Conservation (phyloP, 2,329 filamentous ascomycete species). For the Scortechinia acanthostroma region DNA sequence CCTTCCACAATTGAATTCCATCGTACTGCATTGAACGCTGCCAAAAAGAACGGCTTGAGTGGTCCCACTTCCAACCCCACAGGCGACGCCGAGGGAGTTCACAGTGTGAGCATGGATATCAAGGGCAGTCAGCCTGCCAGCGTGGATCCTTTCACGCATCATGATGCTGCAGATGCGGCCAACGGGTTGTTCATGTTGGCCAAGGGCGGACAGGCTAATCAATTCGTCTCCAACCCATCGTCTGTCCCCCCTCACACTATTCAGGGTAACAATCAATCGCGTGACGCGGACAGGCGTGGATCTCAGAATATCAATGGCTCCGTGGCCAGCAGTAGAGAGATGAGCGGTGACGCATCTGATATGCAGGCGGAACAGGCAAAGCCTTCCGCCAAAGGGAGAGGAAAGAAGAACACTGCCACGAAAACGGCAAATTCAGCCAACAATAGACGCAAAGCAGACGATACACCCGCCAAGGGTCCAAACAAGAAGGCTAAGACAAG, state of each 20-base stretch:
- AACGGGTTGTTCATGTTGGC: constrained; percentile 91
- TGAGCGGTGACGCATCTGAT: constrained; percentile 66
- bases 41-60: constrained; percentile 36
- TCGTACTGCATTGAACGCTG: constrained; percentile 76
- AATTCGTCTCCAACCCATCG: constrained; percentile 38
- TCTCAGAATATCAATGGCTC: constrained; percentile 29
- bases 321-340: constrained; percentile 55
- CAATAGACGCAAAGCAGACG: constrained; percentile 74
- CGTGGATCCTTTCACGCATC: constrained; percentile 49
- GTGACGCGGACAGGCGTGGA: constrained; percentile 35
- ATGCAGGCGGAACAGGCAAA: constrained; percentile 59
- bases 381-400: constrained; percentile 57
- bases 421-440: constrained; percentile 34
- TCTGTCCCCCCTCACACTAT: constrained; percentile 16
- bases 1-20: constrained; percentile 91
- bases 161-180: constrained; percentile 89
- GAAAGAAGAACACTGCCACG: constrained; percentile 47
- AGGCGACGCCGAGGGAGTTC: neutral
- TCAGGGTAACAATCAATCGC: constrained; percentile 28
- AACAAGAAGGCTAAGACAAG: constrained; percentile 67
- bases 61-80: neutral
- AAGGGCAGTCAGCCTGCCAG: neutral
- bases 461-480: constrained; percentile 51
- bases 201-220: constrained; percentile 50
- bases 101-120: neutral